Conservation (phyloP, 1,284 basidiomycete species). For the Coniferiporia sulphurascens region DNA sequence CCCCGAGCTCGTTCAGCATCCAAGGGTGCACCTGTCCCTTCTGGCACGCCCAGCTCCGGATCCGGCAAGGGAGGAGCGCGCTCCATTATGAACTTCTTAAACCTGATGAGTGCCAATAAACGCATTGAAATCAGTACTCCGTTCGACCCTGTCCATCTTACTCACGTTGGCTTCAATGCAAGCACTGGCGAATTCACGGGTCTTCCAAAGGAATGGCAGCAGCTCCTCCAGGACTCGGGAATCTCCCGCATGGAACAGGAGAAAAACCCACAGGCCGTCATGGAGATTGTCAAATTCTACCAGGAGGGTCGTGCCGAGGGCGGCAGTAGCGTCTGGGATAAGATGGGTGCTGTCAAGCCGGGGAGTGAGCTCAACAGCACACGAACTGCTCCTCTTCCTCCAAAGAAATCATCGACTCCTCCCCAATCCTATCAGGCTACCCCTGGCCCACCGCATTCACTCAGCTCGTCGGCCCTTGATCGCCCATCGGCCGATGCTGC, state of each 20-base stretch:
- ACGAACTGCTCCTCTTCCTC: conserved; percentile 45
- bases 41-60: conserved; percentile 27
- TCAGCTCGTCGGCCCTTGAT: not conserved
- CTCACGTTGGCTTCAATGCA: conserved; percentile 98
- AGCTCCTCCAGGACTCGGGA: conserved; percentile 92
- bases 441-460: conserved; percentile 52
- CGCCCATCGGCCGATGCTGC: no score
- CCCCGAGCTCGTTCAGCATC: conserved; percentile 43
- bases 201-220: conserved; percentile 98
- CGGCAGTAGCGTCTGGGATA: conserved; percentile 75
- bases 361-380: conserved; percentile 32
- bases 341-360: conserved; percentile 50
- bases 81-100: conserved; percentile 65
- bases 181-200: conserved; percentile 98
- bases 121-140: conserved; percentile 94
- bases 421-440: conserved; percentile 61
- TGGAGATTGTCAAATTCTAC: conserved; percentile 99
- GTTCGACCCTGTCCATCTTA: conserved; percentile 99
- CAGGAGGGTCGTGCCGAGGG: conserved; percentile 62
- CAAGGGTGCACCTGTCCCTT: conserved; percentile 59
- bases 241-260: conserved; percentile 95
- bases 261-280: conserved; percentile 96
- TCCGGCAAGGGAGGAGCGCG: conserved; percentile 51
- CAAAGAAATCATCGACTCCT: conserved; percentile 44
- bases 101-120: conserved; percentile 75